phyloP scores from a whole-genome alignment of 371 early-diverging fungal genomes.

The Chytridium lagenaria region DNA sequence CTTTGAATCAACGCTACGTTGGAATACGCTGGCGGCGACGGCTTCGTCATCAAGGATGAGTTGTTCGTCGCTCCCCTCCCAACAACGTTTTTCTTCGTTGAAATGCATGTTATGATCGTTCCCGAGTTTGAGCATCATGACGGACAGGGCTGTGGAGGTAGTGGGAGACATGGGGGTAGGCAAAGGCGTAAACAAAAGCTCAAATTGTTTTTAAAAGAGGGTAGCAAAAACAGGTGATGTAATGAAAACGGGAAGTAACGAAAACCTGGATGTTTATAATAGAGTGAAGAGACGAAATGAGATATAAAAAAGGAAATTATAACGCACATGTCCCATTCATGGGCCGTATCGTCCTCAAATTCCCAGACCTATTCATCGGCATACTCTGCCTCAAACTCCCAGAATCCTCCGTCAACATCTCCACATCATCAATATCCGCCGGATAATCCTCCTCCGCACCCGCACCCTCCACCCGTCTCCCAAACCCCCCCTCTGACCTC shows the following conservation, averaged over 20 bases:
- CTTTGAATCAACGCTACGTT: not conserved
- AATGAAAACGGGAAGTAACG: no score
- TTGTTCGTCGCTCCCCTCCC: constrained; percentile 21
- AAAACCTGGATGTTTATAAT: no score
- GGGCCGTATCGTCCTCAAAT: constrained; percentile 1
- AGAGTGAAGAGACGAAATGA: no score
- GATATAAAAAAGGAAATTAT: not conserved
- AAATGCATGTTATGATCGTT: constrained; percentile 26
- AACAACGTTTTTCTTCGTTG: constrained; percentile 21
- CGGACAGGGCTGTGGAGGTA: constrained; percentile 11
- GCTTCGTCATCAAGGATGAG: constrained; percentile 9
- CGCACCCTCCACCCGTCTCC: not conserved
- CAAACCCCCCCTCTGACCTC: not conserved
- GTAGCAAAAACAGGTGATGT: no score
- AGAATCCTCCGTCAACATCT: constrained; percentile 7
- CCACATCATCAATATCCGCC: constrained; percentile 3
- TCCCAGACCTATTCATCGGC: not conserved
- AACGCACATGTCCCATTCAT: constrained; percentile 4
- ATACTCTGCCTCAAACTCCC: constrained; percentile 7
- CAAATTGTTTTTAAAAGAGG: no score
- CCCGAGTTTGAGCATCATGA: constrained; percentile 27
- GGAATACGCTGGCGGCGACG: not conserved
- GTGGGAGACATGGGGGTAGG: not conserved
- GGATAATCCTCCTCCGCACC: not conserved
- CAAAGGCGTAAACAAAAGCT: not conserved